These are phyloP conservation scores for Harrya chromipes DNA, from an alignment of 768 basidiomycete genomes.

Conservation along the genomic window DNA sequence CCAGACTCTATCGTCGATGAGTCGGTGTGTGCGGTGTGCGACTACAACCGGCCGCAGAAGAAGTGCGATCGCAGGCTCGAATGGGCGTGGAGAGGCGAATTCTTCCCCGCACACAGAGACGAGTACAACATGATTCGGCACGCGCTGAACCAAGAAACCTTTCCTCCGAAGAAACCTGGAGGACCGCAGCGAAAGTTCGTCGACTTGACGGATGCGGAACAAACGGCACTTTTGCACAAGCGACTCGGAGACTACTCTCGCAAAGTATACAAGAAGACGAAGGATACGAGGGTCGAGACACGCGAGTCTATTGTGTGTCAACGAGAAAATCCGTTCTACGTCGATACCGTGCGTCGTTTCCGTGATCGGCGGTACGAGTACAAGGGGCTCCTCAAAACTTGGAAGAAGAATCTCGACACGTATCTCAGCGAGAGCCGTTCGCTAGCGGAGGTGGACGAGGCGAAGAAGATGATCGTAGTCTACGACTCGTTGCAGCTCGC, in stretches of 20 bases:
- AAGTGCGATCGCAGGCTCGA: slow-evolving; percentile 88
- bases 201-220: slow-evolving; percentile 81
- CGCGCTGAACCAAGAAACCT: slow-evolving; percentile 90
- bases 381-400: slow-evolving; percentile 96
- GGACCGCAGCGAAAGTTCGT: slow-evolving; percentile 75
- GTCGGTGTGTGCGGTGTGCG: slow-evolving; percentile 95
- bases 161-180: slow-evolving; percentile 77
- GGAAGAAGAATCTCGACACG: slow-evolving; percentile 96
- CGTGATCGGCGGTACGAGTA: slow-evolving; percentile 98
- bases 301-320: slow-evolving; percentile 97
- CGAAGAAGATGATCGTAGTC: slow-evolving; percentile 97
- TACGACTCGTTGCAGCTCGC: slow-evolving; percentile 99
- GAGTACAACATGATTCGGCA: slow-evolving; percentile 99
- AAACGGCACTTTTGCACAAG: slow-evolving; percentile 91
- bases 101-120: slow-evolving; percentile 94
- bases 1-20: slow-evolving; percentile 98
- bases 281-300: slow-evolving; percentile 93
- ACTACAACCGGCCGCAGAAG: slow-evolving; percentile 96
- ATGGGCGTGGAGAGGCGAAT: slow-evolving; percentile 99
- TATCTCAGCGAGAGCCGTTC: slow-evolving; percentile 63
- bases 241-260: slow-evolving; percentile 97
- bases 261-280: slow-evolving; percentile 98
- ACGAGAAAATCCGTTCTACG: slow-evolving; percentile 97
- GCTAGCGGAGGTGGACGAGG: slow-evolving; percentile 89
- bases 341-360: slow-evolving; percentile 96